Percentiles rank a stretch among this genome's conserved stretches.
These are phyloP conservation scores for Penicillium palitans DNA, from an alignment of 2,329 filamentous ascomycete species.

Conservation along the genomic window DNA sequence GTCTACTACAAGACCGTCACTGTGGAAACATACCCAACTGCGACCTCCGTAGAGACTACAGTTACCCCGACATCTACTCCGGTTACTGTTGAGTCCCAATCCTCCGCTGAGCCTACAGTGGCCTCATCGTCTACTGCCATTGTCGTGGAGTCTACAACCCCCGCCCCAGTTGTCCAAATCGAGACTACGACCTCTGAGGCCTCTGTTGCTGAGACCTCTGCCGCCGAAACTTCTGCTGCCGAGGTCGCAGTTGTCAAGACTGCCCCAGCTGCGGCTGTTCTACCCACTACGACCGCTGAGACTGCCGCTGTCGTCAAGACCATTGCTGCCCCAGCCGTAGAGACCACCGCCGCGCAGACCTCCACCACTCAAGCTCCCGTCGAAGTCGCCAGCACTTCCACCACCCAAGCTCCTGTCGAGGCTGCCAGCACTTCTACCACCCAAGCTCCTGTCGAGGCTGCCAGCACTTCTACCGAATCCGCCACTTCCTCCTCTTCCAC, in stretches of 20 bases:
- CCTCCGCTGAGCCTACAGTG: slow-evolving; percentile 13
- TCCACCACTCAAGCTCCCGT: slow-evolving; percentile 1
- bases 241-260: not conserved
- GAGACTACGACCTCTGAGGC: slow-evolving; percentile 6
- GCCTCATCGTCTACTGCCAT: slow-evolving; percentile 8
- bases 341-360: not conserved
- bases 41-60: slow-evolving; percentile 15
- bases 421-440: slow-evolving; percentile 7
- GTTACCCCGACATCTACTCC: slow-evolving; percentile 13
- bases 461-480: slow-evolving; percentile 11
- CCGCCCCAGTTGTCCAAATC: not conserved
- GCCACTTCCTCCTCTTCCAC: slow-evolving; percentile 14
- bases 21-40: slow-evolving; percentile 16
- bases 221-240: slow-evolving; percentile 1
- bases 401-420: not conserved
- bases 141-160: slow-evolving; percentile 2
- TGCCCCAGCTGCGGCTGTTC: not conserved
- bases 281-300: not conserved
- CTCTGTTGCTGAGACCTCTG: slow-evolving; percentile 3
- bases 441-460: not conserved
- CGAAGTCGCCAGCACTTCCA: not conserved
- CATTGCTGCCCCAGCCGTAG: not conserved
- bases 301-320: not conserved
- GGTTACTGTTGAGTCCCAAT: slow-evolving; percentile 1
- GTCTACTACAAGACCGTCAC: slow-evolving; percentile 32